These are phyloP conservation scores for Vaccinium macrocarpon DNA, from an alignment of 148 eudicot genomes.

Conservation along the genomic window DNA sequence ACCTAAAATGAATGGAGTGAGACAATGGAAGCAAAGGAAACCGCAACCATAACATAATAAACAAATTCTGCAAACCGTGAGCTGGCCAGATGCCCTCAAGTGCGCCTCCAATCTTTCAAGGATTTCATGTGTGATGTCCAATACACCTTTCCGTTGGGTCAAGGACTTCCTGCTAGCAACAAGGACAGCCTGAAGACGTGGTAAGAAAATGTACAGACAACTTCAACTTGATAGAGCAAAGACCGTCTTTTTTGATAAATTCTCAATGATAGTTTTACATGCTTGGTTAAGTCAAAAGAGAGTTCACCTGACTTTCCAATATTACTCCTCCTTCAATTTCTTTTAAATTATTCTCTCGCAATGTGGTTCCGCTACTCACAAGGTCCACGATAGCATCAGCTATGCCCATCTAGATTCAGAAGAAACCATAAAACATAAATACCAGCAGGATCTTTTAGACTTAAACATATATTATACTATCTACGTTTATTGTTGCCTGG, in stretches of 20 bases:
- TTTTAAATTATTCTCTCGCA: conserved; percentile 87
- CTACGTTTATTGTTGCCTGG: not conserved
- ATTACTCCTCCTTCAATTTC: conserved; percentile 89
- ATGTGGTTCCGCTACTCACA: conserved; percentile 92
- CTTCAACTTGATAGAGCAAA: not conserved
- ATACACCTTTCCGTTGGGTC: conserved; percentile 58
- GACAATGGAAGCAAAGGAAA: conserved; percentile 15
- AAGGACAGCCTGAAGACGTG: conserved; percentile 70
- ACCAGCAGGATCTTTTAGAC: not conserved
- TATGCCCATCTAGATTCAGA: conserved; percentile 74
- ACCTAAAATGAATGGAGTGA: conserved; percentile 45
- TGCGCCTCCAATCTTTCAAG: conserved; percentile 97
- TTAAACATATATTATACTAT: not conserved
- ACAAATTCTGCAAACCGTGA: conserved; percentile 52
- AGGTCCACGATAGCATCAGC: conserved; percentile 99
- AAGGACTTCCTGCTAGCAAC: conserved; percentile 87
- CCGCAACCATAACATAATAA: not conserved
- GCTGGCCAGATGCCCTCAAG: conserved; percentile 71
- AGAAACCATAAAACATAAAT: conserved; percentile 15
- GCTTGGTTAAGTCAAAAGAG: conserved; percentile 4
- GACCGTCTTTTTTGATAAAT: conserved; percentile 6
- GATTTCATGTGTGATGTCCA: conserved; percentile 80
- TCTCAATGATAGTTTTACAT: not conserved
- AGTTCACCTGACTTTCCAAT: conserved; percentile 72
- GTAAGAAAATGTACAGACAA: conserved; percentile 9